Evolutionary conservation across 371 early-diverging fungal genomes (phyloP).

Genomic region (Lichtheimia corymbifera): DNA sequence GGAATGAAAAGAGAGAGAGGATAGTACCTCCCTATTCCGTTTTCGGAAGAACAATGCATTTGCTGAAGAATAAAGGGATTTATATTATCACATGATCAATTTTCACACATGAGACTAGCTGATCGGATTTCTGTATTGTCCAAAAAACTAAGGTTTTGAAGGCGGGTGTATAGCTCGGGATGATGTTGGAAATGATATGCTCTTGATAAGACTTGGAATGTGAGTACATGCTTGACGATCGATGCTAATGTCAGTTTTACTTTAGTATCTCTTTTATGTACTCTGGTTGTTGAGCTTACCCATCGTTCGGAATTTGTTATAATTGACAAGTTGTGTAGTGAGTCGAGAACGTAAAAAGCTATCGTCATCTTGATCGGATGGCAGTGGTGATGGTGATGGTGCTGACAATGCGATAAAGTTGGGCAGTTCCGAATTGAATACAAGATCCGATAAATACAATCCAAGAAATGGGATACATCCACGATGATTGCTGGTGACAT

Average conservation of each 20-base stretch:
- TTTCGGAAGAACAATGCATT: too few relatives aligned
- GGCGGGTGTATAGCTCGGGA: conserved; percentile 19
- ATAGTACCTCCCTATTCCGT: too few relatives aligned
- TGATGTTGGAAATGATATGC: conserved; percentile 47
- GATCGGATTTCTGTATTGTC: conserved; percentile 43
- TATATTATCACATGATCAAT: not conserved
- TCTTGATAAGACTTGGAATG: conserved; percentile 59
- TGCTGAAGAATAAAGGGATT: too few relatives aligned
- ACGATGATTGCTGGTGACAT: conserved; percentile 13
- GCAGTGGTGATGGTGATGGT: not conserved
- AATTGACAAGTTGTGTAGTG: conserved; percentile 54
- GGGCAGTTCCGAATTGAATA: conserved; percentile 64
- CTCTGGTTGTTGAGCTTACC: conserved; percentile 21
- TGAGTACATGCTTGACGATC: conserved; percentile 59
- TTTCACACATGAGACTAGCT: conserved; percentile 45
- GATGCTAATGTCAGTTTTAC: conserved; percentile 33
- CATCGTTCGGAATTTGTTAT: conserved; percentile 65
- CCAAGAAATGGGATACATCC: conserved; percentile 66
- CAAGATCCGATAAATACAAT: conserved; percentile 67
- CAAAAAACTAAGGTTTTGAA: conserved; percentile 32
- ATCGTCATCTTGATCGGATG: conserved; percentile 23
- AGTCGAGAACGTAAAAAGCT: conserved; percentile 26
- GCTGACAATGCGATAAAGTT: conserved; percentile 45
- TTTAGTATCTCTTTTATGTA: not conserved
- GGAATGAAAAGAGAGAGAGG: too few relatives aligned